phyloP scores from a whole-genome alignment of 225 moss, liverwort and hornwort species.

The Ulota crispa region DNA sequence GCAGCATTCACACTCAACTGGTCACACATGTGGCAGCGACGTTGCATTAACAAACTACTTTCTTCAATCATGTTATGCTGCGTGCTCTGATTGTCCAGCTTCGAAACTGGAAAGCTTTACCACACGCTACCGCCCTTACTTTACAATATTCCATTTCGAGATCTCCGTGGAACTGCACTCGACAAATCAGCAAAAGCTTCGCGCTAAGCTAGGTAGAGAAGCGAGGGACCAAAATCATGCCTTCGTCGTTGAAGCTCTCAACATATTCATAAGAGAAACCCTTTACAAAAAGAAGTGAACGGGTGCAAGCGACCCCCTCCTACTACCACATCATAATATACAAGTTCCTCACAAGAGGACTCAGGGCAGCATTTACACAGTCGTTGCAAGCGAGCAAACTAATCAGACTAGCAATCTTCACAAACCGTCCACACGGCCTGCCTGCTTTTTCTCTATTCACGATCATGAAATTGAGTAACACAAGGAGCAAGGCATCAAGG shows the following conservation, averaged over 20 bases:
- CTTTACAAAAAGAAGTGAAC: constrained; percentile 33
- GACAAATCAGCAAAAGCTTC: neutral
- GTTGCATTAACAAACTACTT: neutral
- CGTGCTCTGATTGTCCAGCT: neutral
- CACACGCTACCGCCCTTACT: neutral
- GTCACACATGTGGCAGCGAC: neutral
- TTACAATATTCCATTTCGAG: neutral
- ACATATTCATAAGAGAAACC: constrained; percentile 36
- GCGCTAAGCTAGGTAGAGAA: neutral
- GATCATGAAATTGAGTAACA: constrained; percentile 33
- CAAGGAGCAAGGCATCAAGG: constrained; percentile 27
- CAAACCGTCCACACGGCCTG: constrained; percentile 35
- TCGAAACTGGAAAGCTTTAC: neutral
- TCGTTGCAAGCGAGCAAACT: constrained; percentile 25
- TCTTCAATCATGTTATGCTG: neutral
- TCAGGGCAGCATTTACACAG: constrained; percentile 46
- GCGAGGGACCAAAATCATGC: constrained; percentile 13
- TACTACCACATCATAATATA: constrained; percentile 41
- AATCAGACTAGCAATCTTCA: constrained; percentile 25
- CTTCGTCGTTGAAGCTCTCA: constrained; percentile 26
- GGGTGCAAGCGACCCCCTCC: constrained; percentile 37
- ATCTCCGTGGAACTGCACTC: neutral
- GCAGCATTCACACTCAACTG: neutral
- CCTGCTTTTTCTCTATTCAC: constrained; percentile 12
- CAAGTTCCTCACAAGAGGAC: constrained; percentile 59